phyloP scores from a whole-genome alignment of 176 grass and related monocot genomes.

The Puccinellia tenuiflora region DNA sequence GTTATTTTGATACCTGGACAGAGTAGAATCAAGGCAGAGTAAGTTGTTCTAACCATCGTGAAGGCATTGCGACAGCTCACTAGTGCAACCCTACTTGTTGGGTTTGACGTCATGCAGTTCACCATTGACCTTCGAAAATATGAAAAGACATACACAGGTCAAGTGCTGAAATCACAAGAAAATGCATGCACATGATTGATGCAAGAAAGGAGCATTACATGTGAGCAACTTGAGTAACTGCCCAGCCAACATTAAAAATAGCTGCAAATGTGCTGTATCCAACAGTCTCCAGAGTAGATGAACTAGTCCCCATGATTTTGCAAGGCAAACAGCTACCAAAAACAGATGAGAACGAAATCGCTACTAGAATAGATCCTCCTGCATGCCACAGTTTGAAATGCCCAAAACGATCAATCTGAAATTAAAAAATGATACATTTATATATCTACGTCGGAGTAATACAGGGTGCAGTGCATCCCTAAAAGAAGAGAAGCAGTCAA shows the following conservation, averaged over 20 bases:
- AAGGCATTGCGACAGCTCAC: slow-evolving; percentile 98
- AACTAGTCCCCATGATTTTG: slow-evolving; percentile 59
- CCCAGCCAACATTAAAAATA: slow-evolving; percentile 98
- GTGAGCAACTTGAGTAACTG: slow-evolving; percentile 94
- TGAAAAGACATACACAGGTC: slow-evolving; percentile 13
- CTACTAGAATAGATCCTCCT: slow-evolving; percentile 87
- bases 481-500: not conserved
- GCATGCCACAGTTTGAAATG: slow-evolving; percentile 99
- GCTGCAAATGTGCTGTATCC: slow-evolving; percentile 91
- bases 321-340: slow-evolving; percentile 88
- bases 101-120: slow-evolving; percentile 93
- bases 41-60: slow-evolving; percentile 70
- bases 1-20: not conserved
- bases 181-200: slow-evolving; percentile 8
- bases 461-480: not conserved
- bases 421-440: slow-evolving; percentile 24
- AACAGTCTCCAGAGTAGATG: slow-evolving; percentile 69
- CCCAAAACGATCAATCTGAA: slow-evolving; percentile 91
- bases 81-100: slow-evolving; percentile 89
- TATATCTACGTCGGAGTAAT: not conserved
- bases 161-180: slow-evolving; percentile 25
- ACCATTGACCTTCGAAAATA: slow-evolving; percentile 86
- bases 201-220: slow-evolving; percentile 53
- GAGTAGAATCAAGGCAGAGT: slow-evolving; percentile 13
- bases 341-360: slow-evolving; percentile 95